These are phyloP conservation scores for Diutina scorzettiae DNA, from an alignment of 1,139 yeast genomes.

Conservation along the genomic window DNA sequence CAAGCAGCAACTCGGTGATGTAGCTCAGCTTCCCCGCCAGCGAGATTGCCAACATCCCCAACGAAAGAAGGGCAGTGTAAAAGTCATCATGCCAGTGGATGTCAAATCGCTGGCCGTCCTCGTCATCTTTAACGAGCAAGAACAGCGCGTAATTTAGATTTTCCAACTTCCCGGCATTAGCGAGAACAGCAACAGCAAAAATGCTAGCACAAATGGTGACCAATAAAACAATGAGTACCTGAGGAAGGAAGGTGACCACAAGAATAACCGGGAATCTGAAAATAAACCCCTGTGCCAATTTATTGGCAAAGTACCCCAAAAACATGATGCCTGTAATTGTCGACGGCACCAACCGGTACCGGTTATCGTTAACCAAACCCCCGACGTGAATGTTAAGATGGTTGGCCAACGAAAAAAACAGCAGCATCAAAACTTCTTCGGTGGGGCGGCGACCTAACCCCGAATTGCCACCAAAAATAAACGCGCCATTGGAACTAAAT, in stretches of 20 bases:
- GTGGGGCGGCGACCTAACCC: constrained; percentile 25
- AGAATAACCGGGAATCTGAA: constrained; percentile 42
- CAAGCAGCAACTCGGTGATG: constrained; percentile 43
- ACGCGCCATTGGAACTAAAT: constrained; percentile 33
- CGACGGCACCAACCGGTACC: constrained; percentile 51
- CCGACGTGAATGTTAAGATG: constrained; percentile 50
- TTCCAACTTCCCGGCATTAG: constrained; percentile 39
- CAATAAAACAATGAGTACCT: constrained; percentile 38
- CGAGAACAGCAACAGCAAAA: constrained; percentile 42
- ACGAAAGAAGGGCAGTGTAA: constrained; percentile 44
- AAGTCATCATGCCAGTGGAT: constrained; percentile 46
- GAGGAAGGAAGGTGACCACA: constrained; percentile 48
- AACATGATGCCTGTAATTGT: constrained; percentile 41
- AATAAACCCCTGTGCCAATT: constrained; percentile 11
- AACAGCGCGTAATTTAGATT: constrained; percentile 40
- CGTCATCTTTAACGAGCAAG: constrained; percentile 20
- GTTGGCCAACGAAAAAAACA: constrained; percentile 39
- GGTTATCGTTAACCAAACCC: constrained; percentile 38
- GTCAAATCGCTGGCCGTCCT: constrained; percentile 18
- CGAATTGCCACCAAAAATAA: constrained; percentile 16
- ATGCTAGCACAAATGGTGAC: constrained; percentile 39
- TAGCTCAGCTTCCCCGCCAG: constrained; percentile 59
- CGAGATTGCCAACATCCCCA: constrained; percentile 52
- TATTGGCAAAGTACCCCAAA: constrained; percentile 30
- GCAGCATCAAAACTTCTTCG: constrained; percentile 39